Conservation (phyloP, 495 filamentous ascomycete species). For the Elasticomyces elasticus region DNA sequence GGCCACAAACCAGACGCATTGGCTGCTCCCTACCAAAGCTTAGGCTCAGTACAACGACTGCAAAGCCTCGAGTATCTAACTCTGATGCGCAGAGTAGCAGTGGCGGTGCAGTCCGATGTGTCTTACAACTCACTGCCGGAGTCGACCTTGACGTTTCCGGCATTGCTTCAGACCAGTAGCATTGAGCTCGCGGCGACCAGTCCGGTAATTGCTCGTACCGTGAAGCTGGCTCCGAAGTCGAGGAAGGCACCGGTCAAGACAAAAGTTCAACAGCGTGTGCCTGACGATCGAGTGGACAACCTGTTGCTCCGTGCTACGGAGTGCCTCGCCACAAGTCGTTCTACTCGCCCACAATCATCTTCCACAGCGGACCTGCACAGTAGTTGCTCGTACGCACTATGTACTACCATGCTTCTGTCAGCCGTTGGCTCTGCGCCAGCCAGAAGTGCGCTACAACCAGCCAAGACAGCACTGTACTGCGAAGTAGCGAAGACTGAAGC, state of each 20-base stretch:
- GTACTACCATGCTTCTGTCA: slow-evolving; percentile 50
- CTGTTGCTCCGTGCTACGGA: neutral
- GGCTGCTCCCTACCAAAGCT: neutral
- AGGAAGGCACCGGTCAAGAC: neutral
- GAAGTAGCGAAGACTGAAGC: slow-evolving; percentile 55
- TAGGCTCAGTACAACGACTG: neutral
- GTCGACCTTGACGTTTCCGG: slow-evolving; percentile 77
- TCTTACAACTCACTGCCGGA: slow-evolving; percentile 84
- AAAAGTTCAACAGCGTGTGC: neutral
- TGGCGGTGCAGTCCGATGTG: slow-evolving; percentile 64
- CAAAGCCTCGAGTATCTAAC: slow-evolving; percentile 37
- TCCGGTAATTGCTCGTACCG: no score
- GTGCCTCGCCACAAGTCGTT: neutral
- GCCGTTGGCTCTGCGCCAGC: slow-evolving; percentile 32
- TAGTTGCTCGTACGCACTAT: neutral
- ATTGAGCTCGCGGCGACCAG: no score
- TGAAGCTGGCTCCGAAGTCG: neutral
- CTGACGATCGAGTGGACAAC: neutral
- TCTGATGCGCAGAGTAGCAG: slow-evolving; percentile 49
- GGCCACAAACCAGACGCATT: neutral
- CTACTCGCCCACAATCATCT: neutral
- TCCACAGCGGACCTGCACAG: neutral
- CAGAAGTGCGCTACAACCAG: slow-evolving; percentile 10
- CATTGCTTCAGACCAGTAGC: no score
- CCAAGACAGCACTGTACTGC: slow-evolving; percentile 10